These are phyloP conservation scores for Suillus tomentosus DNA, from an alignment of 768 basidiomycete genomes.

Conservation along the genomic window DNA sequence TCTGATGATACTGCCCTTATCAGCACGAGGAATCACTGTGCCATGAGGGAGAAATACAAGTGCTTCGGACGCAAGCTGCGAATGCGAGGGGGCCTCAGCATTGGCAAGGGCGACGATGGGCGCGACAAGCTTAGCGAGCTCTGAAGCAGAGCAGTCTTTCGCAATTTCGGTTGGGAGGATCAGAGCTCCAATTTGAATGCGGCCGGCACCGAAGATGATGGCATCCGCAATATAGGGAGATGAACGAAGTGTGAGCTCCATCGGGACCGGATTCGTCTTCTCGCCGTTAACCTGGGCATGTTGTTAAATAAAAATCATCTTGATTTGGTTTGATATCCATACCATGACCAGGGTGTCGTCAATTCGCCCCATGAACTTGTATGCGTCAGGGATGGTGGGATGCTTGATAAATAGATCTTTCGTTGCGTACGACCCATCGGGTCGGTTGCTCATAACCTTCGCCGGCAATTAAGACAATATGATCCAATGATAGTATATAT, in stretches of 20 bases:
- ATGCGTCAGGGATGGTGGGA: conserved; percentile 40
- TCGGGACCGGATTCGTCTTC: conserved; percentile 59
- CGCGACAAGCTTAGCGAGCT: conserved; percentile 36
- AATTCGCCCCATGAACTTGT: conserved; percentile 53
- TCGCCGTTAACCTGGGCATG: conserved; percentile 44
- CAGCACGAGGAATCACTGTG: conserved; percentile 51
- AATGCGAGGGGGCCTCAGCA: conserved; percentile 51
- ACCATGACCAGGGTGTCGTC: conserved; percentile 55
- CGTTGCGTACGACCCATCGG: conserved; percentile 56
- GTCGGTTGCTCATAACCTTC: conserved; percentile 41
- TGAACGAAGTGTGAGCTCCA: conserved; percentile 53
- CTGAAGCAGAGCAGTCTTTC: conserved; percentile 26
- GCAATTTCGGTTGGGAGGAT: conserved; percentile 50
- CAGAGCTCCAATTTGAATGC: conserved; percentile 51
- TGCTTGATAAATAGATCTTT: conserved; percentile 56
- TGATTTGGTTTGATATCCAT: not conserved
- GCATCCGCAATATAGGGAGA: conserved; percentile 49
- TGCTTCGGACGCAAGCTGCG: conserved; percentile 51
- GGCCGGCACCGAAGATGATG: conserved; percentile 53
- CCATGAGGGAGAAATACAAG: conserved; percentile 49
- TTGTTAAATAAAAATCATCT: conserved; percentile 13
- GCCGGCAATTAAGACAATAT: not conserved
- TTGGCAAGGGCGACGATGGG: conserved; percentile 55
- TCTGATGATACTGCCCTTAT: conserved; percentile 53
- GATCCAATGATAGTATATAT: conserved; percentile 22